Evolutionary conservation across 2,329 filamentous ascomycete genomes (phyloP), one percentile per base, ranked within the genome.

Genomic region (Botrytis porri): DNA sequence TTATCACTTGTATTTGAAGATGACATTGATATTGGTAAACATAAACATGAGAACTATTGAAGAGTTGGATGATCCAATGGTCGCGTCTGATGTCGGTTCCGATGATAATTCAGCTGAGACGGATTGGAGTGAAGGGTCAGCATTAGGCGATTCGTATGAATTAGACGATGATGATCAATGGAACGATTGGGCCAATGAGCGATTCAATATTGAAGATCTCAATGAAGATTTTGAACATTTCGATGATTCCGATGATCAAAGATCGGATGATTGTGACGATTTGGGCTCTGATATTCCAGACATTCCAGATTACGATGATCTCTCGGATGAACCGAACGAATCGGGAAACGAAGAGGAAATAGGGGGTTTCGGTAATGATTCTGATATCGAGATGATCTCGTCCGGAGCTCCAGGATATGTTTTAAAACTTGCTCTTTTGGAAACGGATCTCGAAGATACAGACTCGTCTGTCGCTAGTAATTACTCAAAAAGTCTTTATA

Each of bases 121-220:
- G 20, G 69, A 64, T 16, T 71, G 69, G 60, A 71, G 60, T 41
- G 69, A 71, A 43, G 60, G 59, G 18, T 71, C 69, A 39, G 57
- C 43, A 29, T 18, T 57, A 10, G 69, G 32, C 7, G 69, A 64
- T 25, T 22, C n/a, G 1, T 43, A 71, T 25, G 59, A 64, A 20
- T 45, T 64, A 25, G 69, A 64, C 7, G 69, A 71, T 9, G 35
- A 71, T 16, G 69, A 63, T n/a, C 59, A 71, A 37, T 71, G 69
- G 59, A 71, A 71, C 29, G 59, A 71, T 35, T 63, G 59, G 69
- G 43, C 43, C 3, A 71, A 71, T 6, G 69, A 71, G 32, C 32
- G 35, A 39, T 12, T 71, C 32, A 4, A 29, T 7, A 43, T 64
- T 43, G 60, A 64, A 25, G 57, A 71, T 57, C 59, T 71, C 22